phyloP scores from a whole-genome alignment of 371 early-diverging fungal species.

The Cokeromyces recurvatus region DNA sequence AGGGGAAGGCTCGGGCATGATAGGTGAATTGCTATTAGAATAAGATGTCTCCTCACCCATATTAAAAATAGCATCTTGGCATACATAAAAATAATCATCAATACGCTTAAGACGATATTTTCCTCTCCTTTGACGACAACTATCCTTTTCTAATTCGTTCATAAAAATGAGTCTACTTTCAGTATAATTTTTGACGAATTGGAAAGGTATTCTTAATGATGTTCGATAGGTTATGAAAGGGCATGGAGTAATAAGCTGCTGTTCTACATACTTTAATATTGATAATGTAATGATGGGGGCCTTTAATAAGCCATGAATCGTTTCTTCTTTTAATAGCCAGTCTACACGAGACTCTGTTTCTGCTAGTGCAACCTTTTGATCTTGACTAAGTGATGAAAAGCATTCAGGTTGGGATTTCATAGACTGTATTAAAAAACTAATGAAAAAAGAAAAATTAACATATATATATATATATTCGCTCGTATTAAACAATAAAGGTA shows the following conservation, averaged over 20 bases:
- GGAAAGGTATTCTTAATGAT: conserved; percentile 46
- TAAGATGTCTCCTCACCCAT: conserved; percentile 22
- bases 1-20: neutral
- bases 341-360: conserved; percentile 57
- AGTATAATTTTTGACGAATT: conserved; percentile 45
- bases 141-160: conserved; percentile 50
- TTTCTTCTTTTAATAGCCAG: conserved; percentile 67
- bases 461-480: neutral
- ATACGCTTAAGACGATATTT: conserved; percentile 39
- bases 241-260: conserved; percentile 40
- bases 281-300: conserved; percentile 41
- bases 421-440: conserved; percentile 19
- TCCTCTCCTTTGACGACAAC: conserved; percentile 5
- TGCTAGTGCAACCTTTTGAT: conserved; percentile 59
- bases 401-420: conserved; percentile 40
- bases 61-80: conserved; percentile 37
- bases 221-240: conserved; percentile 53
- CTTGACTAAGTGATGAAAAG: conserved; percentile 40
- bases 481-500: neutral
- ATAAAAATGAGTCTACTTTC: conserved; percentile 49
- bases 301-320: conserved; percentile 64
- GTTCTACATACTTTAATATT: conserved; percentile 53
- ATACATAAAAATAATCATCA: conserved; percentile 57
- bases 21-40: conserved; percentile 16
- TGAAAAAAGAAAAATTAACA: neutral